These are phyloP conservation scores for Suhomyces choctaworum DNA, from an alignment of 1,139 yeast species.

Conservation along the genomic window DNA sequence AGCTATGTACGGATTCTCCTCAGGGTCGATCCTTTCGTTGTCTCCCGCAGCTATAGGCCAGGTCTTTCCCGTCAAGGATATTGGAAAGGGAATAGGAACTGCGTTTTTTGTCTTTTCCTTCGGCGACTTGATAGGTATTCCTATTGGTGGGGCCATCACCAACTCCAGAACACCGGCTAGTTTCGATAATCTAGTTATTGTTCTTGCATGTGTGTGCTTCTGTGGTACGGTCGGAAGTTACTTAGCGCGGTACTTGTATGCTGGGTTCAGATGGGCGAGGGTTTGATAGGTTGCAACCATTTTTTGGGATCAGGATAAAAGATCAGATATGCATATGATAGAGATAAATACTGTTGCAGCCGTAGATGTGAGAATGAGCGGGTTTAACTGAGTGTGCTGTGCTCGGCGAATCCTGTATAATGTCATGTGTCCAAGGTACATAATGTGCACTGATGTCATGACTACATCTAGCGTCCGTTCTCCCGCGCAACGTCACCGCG, in stretches of 20 bases:
- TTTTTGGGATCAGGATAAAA: no score
- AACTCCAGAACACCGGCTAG: constrained; percentile 19
- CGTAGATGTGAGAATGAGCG: no score
- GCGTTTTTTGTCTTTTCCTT: constrained; percentile 35
- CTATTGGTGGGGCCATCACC: constrained; percentile 39
- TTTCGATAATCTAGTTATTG: constrained; percentile 31
- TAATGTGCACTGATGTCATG: no score
- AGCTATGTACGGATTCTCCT: constrained; percentile 30
- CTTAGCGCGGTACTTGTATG: constrained; percentile 28
- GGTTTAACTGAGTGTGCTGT: no score
- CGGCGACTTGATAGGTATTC: constrained; percentile 37
- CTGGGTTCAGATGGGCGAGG: constrained; percentile 18
- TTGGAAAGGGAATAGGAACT: constrained; percentile 34
- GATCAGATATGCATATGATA: no score
- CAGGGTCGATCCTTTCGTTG: constrained; percentile 33
- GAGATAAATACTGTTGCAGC: no score
- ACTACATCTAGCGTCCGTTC: no score
- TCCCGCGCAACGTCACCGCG: no score
- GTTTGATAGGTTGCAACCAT: neutral
- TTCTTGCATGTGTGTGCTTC: constrained; percentile 27
- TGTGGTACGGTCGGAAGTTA: constrained; percentile 29
- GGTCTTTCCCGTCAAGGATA: constrained; percentile 29
- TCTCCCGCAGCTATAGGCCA: constrained; percentile 35
- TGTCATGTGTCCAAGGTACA: no score
- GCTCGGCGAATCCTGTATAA: no score